Evolutionary conservation across 441 rosid species (phyloP), one percentile per base, ranked within the genome.

Genomic region (Pelargonium australe): DNA sequence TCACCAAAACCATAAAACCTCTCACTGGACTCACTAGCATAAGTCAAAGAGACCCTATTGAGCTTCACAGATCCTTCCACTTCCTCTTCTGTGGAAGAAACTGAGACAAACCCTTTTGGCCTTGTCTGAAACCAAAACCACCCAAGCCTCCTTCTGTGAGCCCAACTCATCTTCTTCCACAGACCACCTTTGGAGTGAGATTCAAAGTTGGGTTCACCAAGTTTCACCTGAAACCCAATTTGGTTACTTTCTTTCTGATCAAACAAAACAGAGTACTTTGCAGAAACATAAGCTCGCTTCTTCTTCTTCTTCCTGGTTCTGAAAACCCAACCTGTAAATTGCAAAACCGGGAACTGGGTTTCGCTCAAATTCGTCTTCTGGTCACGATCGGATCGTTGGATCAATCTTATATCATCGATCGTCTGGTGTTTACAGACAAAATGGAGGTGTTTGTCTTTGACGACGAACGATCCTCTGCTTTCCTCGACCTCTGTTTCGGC

Each of bases 1-100:
- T 88, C 90, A 11, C 87, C 89, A 40, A 86, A 88, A 31, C 90
- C 90, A 23, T 82, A 88, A 80, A 88, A 83, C 65, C 82, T 83
- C 71, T 88, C 93, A 71, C 79, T 70, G 55, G 10, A 70, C 55
- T 86, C 90, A 71, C 90, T 85, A 57, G 90, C 72, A 73, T 83
- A 88, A 61, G 83, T 86, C 23, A 88, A 75, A 69, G 80, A 80
- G 62, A 83, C 68, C 75, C 85, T 82, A 66, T 85, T 86, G 76
- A 88, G 81, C 68, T 77, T 79, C 57, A 25, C 8, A 16, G 67
- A 62, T 68, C 73, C 77, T 25, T 60, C 82, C 13, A 12, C 62
- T 25, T 82, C 84, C 53, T 80, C 77, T 71, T 75, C 79, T 34
- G 72, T 63, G 25, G 87, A 77, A 49, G 87, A 75, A 72, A 67